Evolutionary conservation across 805 yeast genomes (phyloP), one percentile per base, ranked within the genome.

Genomic region (Aciculoconidium aculeatum): DNA sequence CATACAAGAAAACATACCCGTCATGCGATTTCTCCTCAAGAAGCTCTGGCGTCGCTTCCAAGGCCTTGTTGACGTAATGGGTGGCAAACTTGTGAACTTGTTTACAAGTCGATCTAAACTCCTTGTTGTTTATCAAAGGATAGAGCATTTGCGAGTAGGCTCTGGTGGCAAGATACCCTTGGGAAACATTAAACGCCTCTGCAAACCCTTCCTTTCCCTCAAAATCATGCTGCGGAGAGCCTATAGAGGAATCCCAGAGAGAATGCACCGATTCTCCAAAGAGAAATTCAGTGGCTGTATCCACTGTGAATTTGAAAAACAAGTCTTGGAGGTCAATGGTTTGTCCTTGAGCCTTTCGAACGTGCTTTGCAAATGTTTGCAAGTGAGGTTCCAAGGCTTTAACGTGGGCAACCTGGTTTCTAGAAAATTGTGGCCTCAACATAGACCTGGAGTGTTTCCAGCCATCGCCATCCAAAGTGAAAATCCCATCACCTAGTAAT

Each of bases 251-350:
- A 32, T 55, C 61, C 18, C 37, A 40, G 20, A 59, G 51, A 13
- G 55, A 42, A 22, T 49, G 50, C 25, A 49, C 51, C 6, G 59
- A 47, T 38, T 57, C 62, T 13, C 69, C 69, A 44, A 63, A 58
- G 30, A 63, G 50, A 38, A 61, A 61, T 41, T 63, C 67, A 15
- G 65, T 50, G 7, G 67, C 55, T 15, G 65, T 53, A 39, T 63
- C 69, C 31, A 61, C 47, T 9, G 68, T 61, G 13, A 59, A 48
- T 28, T 42, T 45, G 38, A 49, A 54, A 36, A 59, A 54, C 18
- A 47, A 47, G 10, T 52, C 54, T 35, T 58, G 65, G 23, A 58
- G 30, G 35, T 59, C 62, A 37, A 58, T 45, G 7, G 44, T 34
- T 14, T 37, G 18, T 8, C 61, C 61, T 10, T 45, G 18, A 9